phyloP scores from a whole-genome alignment of 2,329 filamentous ascomycete genomes.

The Calonectria hawksworthii region DNA sequence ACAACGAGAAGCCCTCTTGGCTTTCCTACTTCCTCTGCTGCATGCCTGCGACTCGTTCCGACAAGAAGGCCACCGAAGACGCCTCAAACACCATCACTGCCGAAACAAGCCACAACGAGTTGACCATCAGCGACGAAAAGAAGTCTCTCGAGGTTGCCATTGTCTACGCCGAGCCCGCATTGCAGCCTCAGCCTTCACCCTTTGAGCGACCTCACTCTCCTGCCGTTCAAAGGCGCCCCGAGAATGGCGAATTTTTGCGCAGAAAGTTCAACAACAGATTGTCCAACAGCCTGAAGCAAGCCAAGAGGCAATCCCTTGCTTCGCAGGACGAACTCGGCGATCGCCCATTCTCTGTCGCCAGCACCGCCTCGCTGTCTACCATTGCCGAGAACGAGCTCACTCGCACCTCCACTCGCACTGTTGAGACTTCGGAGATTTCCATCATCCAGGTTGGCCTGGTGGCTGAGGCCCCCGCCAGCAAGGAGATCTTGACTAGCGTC shows the following conservation, averaged over 20 bases:
- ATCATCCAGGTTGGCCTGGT: conserved; percentile 7
- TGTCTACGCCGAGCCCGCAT: not conserved
- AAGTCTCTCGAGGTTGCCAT: not conserved
- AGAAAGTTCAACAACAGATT: not conserved
- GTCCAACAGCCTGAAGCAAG: not conserved
- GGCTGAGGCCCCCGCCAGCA: not conserved
- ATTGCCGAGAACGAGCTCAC: not conserved
- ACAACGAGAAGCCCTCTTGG: not conserved
- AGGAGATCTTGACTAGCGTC: not conserved
- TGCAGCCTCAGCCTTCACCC: not conserved
- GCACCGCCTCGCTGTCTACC: not conserved
- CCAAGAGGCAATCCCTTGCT: not conserved
- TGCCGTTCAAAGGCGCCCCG: not conserved
- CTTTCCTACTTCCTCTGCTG: not conserved
- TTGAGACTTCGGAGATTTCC: not conserved
- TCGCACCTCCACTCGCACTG: not conserved
- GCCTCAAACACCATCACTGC: not conserved
- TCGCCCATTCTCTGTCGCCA: not conserved
- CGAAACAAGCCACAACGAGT: not conserved
- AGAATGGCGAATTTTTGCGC: not conserved
- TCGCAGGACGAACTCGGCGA: not conserved
- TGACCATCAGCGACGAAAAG: not conserved
- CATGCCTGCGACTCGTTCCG: not conserved
- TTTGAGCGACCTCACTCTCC: not conserved
- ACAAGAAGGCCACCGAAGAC: not conserved